Conservation (phyloP, 2,329 filamentous ascomycete genomes). For the Cercospora zeina region DNA sequence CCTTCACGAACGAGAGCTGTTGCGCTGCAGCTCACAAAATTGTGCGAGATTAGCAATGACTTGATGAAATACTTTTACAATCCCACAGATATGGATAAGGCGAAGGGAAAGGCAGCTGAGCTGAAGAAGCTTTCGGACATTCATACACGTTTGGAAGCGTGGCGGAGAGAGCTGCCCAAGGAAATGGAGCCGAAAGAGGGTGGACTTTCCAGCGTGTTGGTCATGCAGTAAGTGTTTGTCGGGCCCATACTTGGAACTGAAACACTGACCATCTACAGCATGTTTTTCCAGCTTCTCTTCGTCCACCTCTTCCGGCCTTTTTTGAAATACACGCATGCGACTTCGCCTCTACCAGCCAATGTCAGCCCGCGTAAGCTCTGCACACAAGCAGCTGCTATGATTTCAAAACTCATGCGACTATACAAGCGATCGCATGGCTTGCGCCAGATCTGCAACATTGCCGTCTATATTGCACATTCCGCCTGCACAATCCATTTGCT, state of each 20-base stretch:
- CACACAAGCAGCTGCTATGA: slow-evolving; percentile 81
- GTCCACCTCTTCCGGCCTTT: slow-evolving; percentile 96
- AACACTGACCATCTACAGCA: slow-evolving; percentile 55
- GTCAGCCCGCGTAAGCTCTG: slow-evolving; percentile 90
- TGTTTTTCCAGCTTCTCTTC: slow-evolving; percentile 95
- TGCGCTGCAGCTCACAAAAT: slow-evolving; percentile 74
- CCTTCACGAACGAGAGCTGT: slow-evolving; percentile 80
- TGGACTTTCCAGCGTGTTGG: slow-evolving; percentile 76
- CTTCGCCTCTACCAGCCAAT: slow-evolving; percentile 79
- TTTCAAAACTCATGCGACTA: slow-evolving; percentile 89
- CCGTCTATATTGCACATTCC: slow-evolving; percentile 91
- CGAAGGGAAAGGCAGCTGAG: slow-evolving; percentile 74
- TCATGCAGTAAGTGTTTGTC: slow-evolving; percentile 74
- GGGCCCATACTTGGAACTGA: neutral
- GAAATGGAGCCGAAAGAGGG: slow-evolving; percentile 90
- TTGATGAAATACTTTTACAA: slow-evolving; percentile 89
- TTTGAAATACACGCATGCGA: slow-evolving; percentile 79
- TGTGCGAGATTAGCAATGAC: slow-evolving; percentile 94
- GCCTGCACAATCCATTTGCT: slow-evolving; percentile 93
- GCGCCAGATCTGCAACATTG: slow-evolving; percentile 93
- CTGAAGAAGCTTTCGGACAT: slow-evolving; percentile 91
- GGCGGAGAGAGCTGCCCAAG: slow-evolving; percentile 78
- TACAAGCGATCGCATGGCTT: slow-evolving; percentile 92
- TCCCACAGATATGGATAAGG: slow-evolving; percentile 63
- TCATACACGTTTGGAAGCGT: slow-evolving; percentile 84